Percentiles rank a stretch among this genome's conserved stretches.
These are phyloP conservation scores for Chenopodium suecicum DNA, from an alignment of 148 eudicot genomes.

Conservation along the genomic window DNA sequence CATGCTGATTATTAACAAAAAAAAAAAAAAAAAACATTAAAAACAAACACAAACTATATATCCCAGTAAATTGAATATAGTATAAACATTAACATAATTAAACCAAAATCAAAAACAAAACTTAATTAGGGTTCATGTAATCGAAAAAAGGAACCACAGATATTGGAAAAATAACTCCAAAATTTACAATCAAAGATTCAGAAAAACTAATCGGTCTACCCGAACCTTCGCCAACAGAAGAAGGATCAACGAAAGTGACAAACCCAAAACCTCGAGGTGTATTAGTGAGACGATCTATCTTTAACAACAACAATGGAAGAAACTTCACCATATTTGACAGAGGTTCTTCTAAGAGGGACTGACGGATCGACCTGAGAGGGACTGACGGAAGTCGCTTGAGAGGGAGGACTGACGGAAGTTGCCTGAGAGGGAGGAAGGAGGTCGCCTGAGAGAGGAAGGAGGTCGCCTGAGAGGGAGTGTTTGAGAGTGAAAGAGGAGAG, in stretches of 20 bases:
- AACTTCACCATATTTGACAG: conserved; percentile 48
- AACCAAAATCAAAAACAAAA: background rate
- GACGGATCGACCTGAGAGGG: too few relatives aligned
- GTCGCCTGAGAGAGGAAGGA: too few relatives aligned
- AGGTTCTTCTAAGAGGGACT: too few relatives aligned
- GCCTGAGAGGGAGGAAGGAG: too few relatives aligned
- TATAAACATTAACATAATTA: background rate
- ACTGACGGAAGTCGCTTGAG: too few relatives aligned
- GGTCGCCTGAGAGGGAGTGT: too few relatives aligned
- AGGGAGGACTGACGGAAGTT: too few relatives aligned
- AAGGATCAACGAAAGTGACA: conserved; percentile 54
- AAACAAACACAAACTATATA: background rate
- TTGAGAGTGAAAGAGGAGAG: too few relatives aligned
- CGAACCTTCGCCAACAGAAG: conserved; percentile 43
- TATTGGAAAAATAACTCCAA: background rate
- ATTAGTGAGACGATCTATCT: conserved; percentile 48
- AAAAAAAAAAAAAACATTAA: too few relatives aligned
- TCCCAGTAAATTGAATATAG: background rate
- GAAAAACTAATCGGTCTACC: conserved; percentile 49
- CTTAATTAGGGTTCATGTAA: conserved; percentile 9
- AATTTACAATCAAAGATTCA: background rate
- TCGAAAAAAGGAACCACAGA: background rate
- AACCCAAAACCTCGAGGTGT: conserved; percentile 83
- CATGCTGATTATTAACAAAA: too few relatives aligned
- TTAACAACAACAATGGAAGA: conserved; percentile 40